phyloP scores from a whole-genome alignment of 2,329 filamentous ascomycete genomes.

The Fusarium piperis region DNA sequence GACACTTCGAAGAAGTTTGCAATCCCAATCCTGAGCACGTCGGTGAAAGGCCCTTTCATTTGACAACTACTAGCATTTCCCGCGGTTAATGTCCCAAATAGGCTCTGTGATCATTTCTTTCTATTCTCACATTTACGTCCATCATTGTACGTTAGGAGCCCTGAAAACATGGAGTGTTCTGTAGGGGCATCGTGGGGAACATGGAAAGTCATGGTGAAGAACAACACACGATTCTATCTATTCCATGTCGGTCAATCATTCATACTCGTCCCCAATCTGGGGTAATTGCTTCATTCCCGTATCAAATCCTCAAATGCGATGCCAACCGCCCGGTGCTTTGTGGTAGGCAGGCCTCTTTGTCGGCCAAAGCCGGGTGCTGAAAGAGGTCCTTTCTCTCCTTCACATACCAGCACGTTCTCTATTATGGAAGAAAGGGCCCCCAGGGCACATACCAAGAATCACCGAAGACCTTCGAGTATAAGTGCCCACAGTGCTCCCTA shows the following conservation, averaged over 20 bases:
- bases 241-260: background rate
- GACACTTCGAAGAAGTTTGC: background rate
- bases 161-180: background rate
- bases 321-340: background rate
- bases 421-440: background rate
- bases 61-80: background rate
- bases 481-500: background rate
- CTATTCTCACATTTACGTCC: background rate
- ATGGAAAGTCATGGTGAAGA: background rate
- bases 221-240: background rate
- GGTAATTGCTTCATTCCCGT: background rate
- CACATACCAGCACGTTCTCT: background rate
- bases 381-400: background rate
- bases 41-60: background rate
- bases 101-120: background rate
- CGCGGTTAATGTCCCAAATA: background rate
- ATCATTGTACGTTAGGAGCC: background rate
- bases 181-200: background rate
- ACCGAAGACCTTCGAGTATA: background rate
- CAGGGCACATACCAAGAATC: background rate
- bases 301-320: background rate
- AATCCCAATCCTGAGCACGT: background rate
- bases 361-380: background rate
- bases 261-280: background rate
- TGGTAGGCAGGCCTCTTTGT: background rate